Conservation (phyloP, 148 eudicot genomes). For the Fagopyrum homotropicum region DNA sequence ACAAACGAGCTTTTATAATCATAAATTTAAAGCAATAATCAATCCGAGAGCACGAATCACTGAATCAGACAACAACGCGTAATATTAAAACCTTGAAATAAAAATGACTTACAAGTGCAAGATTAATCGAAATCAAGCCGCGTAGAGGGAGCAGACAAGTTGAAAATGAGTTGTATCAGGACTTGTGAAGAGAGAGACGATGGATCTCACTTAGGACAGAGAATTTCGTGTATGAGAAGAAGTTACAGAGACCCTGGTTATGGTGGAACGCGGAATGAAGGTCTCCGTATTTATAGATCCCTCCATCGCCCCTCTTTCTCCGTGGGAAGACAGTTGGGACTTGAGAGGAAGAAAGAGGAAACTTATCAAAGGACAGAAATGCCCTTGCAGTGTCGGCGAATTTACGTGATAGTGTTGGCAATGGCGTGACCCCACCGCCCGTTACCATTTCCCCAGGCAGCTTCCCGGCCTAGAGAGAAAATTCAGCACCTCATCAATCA, state of each 20-base stretch:
- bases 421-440: slow-evolving; percentile 2
- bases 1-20: not conserved
- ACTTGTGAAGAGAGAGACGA: too few species aligned
- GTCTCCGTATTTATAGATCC: slow-evolving; percentile 5
- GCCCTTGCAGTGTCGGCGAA: not conserved
- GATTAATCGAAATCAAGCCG: not conserved
- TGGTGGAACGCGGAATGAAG: not conserved
- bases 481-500: not conserved
- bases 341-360: not conserved
- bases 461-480: not conserved
- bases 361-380: not conserved
- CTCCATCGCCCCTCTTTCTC: slow-evolving; percentile 1
- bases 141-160: not conserved
- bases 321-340: slow-evolving; percentile 9
- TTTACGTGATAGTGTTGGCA: not conserved
- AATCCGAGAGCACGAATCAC: not conserved
- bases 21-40: not conserved
- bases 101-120: not conserved
- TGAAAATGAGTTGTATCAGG: not conserved
- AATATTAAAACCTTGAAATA: not conserved
- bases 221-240: not conserved
- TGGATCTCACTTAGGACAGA: not conserved
- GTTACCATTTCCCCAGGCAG: not conserved
- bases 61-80: not conserved
- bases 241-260: not conserved